Conservation (phyloP, 2,329 filamentous ascomycete genomes). For the Pezicula rhizophila region DNA sequence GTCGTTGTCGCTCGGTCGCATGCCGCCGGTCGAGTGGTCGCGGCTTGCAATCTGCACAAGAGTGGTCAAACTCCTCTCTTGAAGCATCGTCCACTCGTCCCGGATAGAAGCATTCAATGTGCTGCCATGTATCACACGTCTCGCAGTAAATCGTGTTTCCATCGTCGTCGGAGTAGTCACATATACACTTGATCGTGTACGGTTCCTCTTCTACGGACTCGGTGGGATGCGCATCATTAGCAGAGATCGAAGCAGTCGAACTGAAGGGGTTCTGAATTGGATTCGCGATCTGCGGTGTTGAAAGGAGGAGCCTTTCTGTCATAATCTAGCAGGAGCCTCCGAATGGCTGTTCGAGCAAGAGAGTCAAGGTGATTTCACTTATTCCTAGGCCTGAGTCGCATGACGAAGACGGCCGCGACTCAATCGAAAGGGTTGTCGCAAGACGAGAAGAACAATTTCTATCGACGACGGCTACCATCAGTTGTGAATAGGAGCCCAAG, state of each 20-base stretch:
- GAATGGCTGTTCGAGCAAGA: slow-evolving; percentile 25
- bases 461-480: slow-evolving; percentile 21
- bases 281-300: slow-evolving; percentile 29
- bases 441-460: slow-evolving; percentile 15
- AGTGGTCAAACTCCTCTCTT: slow-evolving; percentile 69
- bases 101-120: slow-evolving; percentile 92
- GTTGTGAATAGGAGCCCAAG: slow-evolving; percentile 12
- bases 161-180: slow-evolving; percentile 88
- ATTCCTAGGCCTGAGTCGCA: slow-evolving; percentile 29
- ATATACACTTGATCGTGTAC: slow-evolving; percentile 98
- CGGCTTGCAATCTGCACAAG: slow-evolving; percentile 83
- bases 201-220: slow-evolving; percentile 66
- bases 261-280: slow-evolving; percentile 20
- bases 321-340: slow-evolving; percentile 31
- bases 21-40: slow-evolving; percentile 65
- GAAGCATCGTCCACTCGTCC: slow-evolving; percentile 66
- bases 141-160: slow-evolving; percentile 97
- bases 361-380: slow-evolving; percentile 28
- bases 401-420: slow-evolving; percentile 31
- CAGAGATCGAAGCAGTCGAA: slow-evolving; percentile 14
- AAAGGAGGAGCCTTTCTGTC: slow-evolving; percentile 30
- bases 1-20: slow-evolving; percentile 66
- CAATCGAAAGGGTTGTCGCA: slow-evolving; percentile 24
- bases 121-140: slow-evolving; percentile 94
- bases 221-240: slow-evolving; percentile 25